These are phyloP conservation scores for Mariannaea elegans DNA, from an alignment of 2,329 filamentous ascomycete species.

Conservation along the genomic window DNA sequence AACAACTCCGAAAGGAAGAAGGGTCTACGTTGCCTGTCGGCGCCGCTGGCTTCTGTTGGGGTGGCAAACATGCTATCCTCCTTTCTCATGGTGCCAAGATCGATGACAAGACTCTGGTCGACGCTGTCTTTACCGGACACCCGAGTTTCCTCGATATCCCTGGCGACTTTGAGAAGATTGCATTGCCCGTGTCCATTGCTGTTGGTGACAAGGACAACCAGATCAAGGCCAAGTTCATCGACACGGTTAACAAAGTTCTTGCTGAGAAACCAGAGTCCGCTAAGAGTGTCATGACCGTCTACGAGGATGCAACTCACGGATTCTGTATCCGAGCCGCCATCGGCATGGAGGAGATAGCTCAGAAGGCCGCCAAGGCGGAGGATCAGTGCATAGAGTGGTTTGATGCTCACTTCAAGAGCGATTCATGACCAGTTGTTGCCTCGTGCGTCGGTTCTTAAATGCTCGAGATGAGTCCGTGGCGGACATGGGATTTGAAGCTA, in stretches of 20 bases:
- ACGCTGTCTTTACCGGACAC: constrained; percentile 63
- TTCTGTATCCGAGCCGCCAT: constrained; percentile 50
- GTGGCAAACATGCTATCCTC: constrained; percentile 63
- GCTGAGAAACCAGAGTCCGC: constrained; percentile 43
- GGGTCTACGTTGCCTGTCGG: constrained; percentile 51
- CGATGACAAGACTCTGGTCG: constrained; percentile 52
- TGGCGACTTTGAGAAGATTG: constrained; percentile 55
- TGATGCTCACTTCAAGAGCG: constrained; percentile 31
- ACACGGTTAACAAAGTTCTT: constrained; percentile 46
- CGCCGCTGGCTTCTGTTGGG: constrained; percentile 71
- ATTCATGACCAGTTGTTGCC: neutral
- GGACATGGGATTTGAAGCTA: too few species aligned
- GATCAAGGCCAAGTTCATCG: constrained; percentile 45
- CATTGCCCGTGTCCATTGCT: constrained; percentile 56
- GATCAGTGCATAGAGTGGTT: constrained; percentile 49
- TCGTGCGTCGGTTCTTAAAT: neutral
- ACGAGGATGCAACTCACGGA: constrained; percentile 51
- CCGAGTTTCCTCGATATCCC: constrained; percentile 59
- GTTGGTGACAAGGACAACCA: constrained; percentile 56
- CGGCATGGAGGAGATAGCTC: constrained; percentile 32
- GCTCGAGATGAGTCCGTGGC: neutral
- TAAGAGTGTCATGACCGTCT: constrained; percentile 50
- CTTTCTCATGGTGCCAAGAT: constrained; percentile 51
- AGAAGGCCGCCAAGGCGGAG: constrained; percentile 43
- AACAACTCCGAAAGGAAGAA: constrained; percentile 46